Percentiles rank a stretch among this genome's conserved stretches.
Evolutionary conservation across 306 rosid species (phyloP).

Genomic region (Lathyrus aphaca): DNA sequence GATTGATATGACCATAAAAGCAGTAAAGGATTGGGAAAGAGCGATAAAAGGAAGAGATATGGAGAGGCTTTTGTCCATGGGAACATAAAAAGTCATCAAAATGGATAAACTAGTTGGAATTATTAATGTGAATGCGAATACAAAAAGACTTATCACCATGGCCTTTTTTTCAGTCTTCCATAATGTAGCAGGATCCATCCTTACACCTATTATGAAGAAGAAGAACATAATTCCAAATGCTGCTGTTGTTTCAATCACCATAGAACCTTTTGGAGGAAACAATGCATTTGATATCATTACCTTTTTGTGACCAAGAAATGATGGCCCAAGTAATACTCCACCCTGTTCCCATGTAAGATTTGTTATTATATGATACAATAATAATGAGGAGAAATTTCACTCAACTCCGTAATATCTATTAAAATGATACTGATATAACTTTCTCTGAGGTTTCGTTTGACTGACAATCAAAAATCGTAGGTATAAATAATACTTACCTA

Average conservation of each 20-base stretch:
- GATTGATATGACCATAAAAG: conserved; percentile 45
- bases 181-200: conserved; percentile 44
- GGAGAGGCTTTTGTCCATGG: conserved; percentile 32
- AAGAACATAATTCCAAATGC: conserved; percentile 55
- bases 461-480: too few species aligned
- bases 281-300: not conserved
- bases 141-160: conserved; percentile 38
- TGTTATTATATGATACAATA: too few species aligned
- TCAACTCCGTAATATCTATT: too few species aligned
- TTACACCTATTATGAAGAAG: conserved; percentile 54
- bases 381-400: too few species aligned
- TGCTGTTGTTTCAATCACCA: conserved; percentile 51
- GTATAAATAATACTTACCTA: too few species aligned
- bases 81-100: not conserved
- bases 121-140: conserved; percentile 35
- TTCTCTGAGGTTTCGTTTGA: too few species aligned
- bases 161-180: conserved; percentile 49
- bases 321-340: conserved; percentile 22
- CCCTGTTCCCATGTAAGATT: not conserved
- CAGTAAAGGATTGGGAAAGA: conserved; percentile 47
- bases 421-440: too few species aligned
- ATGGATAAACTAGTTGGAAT: conserved; percentile 7
- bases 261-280: conserved; percentile 32
- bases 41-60: conserved; percentile 37
- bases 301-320: conserved; percentile 23